phyloP scores from a whole-genome alignment of 257 asterid species.

The Petunia secreta region DNA sequence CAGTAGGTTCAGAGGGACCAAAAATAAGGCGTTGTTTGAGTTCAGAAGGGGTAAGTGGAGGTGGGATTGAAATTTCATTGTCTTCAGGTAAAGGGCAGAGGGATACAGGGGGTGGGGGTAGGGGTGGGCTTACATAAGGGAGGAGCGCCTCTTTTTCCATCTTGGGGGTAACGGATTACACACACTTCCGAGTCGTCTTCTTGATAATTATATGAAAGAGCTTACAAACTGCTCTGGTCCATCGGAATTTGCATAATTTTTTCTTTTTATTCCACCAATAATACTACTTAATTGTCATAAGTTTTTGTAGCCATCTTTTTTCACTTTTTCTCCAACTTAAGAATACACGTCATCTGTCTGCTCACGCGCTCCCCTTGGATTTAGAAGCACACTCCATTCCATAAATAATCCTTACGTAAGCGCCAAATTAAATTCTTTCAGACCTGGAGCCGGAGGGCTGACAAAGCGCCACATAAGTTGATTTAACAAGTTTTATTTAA shows the following conservation, averaged over 20 bases:
- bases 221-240: no score
- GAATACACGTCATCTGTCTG: neutral
- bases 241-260: no score
- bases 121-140: conserved; percentile 41
- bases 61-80: conserved; percentile 58
- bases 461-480: no score
- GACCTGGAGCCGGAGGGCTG: no score
- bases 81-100: conserved; percentile 72
- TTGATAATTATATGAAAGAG: no score
- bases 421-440: no score
- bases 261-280: no score
- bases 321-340: neutral
- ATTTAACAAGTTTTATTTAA: no score
- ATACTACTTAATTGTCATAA: neutral
- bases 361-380: neutral
- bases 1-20: conserved; percentile 57
- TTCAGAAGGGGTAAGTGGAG: conserved; percentile 68
- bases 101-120: conserved; percentile 43
- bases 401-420: no score
- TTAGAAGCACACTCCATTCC: no score
- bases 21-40: conserved; percentile 72
- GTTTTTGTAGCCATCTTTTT: neutral
- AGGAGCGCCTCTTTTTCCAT: conserved; percentile 88
- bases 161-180: neutral
- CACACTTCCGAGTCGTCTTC: no score